Percentiles rank a stretch among this genome's conserved stretches.
Evolutionary conservation across 352 stramenopile species (phyloP).

Genomic region (Aphanomyces stellatus): DNA sequence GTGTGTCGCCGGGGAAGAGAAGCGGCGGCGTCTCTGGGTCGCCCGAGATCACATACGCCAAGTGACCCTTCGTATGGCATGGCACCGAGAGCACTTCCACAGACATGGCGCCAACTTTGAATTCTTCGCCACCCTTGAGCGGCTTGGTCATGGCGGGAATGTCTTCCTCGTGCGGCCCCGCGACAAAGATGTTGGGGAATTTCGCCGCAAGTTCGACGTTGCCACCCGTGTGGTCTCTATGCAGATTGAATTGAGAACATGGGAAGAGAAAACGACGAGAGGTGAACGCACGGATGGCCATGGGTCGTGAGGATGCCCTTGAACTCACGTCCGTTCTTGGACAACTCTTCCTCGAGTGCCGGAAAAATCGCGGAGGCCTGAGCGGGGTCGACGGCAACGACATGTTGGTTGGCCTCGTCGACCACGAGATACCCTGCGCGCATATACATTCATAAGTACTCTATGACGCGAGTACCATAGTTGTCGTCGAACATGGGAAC

Average conservation of each 20-base stretch:
- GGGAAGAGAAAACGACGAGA: neutral
- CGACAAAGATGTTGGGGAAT: slow-evolving; percentile 58
- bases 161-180: slow-evolving; percentile 57
- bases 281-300: slow-evolving; percentile 79
- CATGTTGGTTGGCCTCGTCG: slow-evolving; percentile 73
- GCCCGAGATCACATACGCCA: slow-evolving; percentile 81
- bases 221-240: slow-evolving; percentile 70
- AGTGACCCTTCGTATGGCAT: slow-evolving; percentile 76
- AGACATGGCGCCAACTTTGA: slow-evolving; percentile 63
- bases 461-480: slow-evolving; percentile 36
- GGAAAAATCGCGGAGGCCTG: slow-evolving; percentile 52
- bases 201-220: slow-evolving; percentile 57
- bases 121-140: slow-evolving; percentile 71
- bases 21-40: slow-evolving; percentile 61
- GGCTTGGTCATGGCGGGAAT: slow-evolving; percentile 62
- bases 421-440: slow-evolving; percentile 50
- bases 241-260: neutral
- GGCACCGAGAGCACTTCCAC: slow-evolving; percentile 69
- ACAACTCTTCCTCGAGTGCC: slow-evolving; percentile 63
- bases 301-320: slow-evolving; percentile 89
- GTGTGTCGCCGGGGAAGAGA: slow-evolving; percentile 83
- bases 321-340: slow-evolving; percentile 52
- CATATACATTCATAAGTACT: too few relatives aligned
- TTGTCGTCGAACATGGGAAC: slow-evolving; percentile 80
- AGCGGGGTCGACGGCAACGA: slow-evolving; percentile 69